These are phyloP conservation scores for Peronospora belbahrii DNA, from an alignment of 352 stramenopile species.

Conservation along the genomic window DNA sequence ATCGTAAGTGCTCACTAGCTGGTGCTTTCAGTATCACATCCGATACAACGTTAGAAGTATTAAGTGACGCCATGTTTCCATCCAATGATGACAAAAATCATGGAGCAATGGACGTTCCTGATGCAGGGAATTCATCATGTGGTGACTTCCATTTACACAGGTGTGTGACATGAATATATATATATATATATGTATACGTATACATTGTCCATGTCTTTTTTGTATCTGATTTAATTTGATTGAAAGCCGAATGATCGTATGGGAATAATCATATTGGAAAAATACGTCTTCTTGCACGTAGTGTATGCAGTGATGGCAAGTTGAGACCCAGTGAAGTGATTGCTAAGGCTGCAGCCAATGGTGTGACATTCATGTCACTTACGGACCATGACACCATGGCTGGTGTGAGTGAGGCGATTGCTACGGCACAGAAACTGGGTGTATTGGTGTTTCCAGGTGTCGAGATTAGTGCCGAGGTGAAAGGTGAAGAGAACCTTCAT, in stretches of 20 bases:
- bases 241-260: no score
- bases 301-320: conserved; percentile 77
- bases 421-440: conserved; percentile 43
- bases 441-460: conserved; percentile 77
- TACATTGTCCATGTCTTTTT: no score
- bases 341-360: conserved; percentile 64
- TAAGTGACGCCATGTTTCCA: conserved; percentile 74
- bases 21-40: background rate
- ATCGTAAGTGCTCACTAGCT: conserved; percentile 62
- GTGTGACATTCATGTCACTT: conserved; percentile 74
- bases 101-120: conserved; percentile 23
- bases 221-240: no score
- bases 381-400: conserved; percentile 86
- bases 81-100: conserved; percentile 46
- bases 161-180: conserved; percentile 24
- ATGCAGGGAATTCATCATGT: conserved; percentile 46
- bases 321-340: conserved; percentile 68
- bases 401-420: conserved; percentile 66
- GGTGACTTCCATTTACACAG: conserved; percentile 85
- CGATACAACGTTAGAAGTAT: conserved; percentile 18
- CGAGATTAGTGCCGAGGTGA: conserved; percentile 83
- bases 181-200: no score
- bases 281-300: no score
- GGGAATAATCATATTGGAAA: no score
- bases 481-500: conserved; percentile 76